Base-by-base conservation (phyloP, 495 filamentous ascomycete species). In the Penicillium mononematosum region DNA sequence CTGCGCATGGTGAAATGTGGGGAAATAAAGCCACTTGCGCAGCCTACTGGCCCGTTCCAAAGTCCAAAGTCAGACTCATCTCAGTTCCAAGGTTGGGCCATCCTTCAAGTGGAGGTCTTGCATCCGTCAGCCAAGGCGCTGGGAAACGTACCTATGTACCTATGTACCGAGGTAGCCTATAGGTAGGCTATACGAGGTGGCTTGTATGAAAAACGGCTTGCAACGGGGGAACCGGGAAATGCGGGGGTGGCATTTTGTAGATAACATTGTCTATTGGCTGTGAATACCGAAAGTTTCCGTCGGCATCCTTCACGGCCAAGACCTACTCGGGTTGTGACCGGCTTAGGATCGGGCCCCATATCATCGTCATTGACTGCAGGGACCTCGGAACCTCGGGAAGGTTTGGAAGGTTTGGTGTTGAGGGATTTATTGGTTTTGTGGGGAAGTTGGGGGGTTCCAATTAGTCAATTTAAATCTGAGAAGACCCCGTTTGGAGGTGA, bases 391-490 rank as follows among this genome's bases (percentile, higher is more conserved):
- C 27, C 2, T 8, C 27, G 27, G n/a, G n/a, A n/a, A n/a, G n/a
- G n/a, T n/a, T n/a, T n/a, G 27, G 43, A 55, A 47, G 41, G 45
- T 59, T 55, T 54, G 60, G n/a, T 27, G 45, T 25, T 27, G 55
- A 43, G 14, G 27, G 22, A 14, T 34, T 34, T 34, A 12, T 4
- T 14, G 20, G 46, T 58, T 42, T 48, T 61, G 61, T 58, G 58
- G 64, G 61, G 64, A 44, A 10, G 44, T 56, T 39, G 38, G 41
- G 45, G 39, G 45, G 39, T 29, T 19, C 11, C 34, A 39, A 4
- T 54, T 49, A 48, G 46, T 55, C 58, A 61, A 59, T 42, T 20
- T 25, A 6, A 5, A 29, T 36, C 61, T 58, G 61, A 56, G 16
- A 64, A 67, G 55, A 51, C 22, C 12, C 58, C 64, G 56, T 57